These are phyloP conservation scores for Cercophora sp. DNA, from an alignment of 495 filamentous ascomycete genomes.

Conservation along the genomic window DNA sequence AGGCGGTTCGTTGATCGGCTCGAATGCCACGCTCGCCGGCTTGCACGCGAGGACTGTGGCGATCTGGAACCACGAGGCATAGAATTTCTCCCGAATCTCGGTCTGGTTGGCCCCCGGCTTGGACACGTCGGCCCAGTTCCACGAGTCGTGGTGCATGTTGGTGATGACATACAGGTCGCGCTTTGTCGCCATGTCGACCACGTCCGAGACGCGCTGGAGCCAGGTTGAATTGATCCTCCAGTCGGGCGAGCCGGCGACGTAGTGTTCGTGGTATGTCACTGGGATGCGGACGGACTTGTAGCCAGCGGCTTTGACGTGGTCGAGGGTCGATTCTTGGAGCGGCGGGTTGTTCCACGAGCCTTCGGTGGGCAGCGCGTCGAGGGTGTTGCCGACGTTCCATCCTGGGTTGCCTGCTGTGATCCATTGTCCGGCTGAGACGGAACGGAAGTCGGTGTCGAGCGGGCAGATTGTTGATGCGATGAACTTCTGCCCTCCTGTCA, in stretches of 20 bases:
- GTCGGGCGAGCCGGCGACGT: constrained; percentile 44
- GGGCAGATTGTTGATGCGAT: no score
- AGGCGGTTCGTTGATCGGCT: constrained; percentile 59
- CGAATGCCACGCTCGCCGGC: constrained; percentile 52
- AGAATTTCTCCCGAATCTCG: constrained; percentile 54
- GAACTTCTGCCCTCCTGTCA: no score
- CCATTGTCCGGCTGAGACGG: constrained; percentile 61
- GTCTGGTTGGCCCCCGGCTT: constrained; percentile 43
- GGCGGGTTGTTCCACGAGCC: constrained; percentile 57
- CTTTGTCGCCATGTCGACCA: constrained; percentile 53
- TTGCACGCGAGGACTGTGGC: constrained; percentile 53
- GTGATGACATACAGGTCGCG: constrained; percentile 51
- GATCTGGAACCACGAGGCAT: constrained; percentile 57
- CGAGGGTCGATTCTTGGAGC: constrained; percentile 47
- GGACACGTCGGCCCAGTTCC: constrained; percentile 57
- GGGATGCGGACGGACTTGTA: constrained; percentile 59
- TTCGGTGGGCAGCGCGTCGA: constrained; percentile 56
- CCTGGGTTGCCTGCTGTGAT: constrained; percentile 69
- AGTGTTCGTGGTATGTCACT: constrained; percentile 49
- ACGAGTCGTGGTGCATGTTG: constrained; percentile 58
- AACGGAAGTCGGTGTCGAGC: constrained; percentile 42
- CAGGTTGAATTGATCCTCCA: constrained; percentile 53
- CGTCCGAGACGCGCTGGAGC: constrained; percentile 58
- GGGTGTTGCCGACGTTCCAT: constrained; percentile 58
- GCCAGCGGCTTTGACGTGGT: constrained; percentile 49